Evolutionary conservation across 192 early-diverging fungal species (phyloP), one percentile per base, ranked within the genome.

Genomic region (Chytriomyces sp.): DNA sequence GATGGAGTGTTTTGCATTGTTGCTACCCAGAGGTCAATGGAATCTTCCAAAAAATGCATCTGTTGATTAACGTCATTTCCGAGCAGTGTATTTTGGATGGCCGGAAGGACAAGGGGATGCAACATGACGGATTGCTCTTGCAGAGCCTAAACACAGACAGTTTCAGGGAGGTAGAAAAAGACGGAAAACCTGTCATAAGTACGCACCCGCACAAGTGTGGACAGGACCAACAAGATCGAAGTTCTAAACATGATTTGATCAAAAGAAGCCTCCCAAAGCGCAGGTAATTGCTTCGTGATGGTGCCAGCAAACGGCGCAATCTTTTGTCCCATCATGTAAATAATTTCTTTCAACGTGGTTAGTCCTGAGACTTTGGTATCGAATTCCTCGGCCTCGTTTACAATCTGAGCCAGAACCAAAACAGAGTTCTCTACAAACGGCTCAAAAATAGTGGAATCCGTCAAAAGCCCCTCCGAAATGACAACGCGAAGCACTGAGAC

Each of bases 1-100:
- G 71, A 33, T 0, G 87, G 61, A 0, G 89, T 78, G 75, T 90
- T 92, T 81, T 91, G 90, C 12, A 98, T n/a, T 0, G 89, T 86
- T 3, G 89, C 87, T 44, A 87, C 84, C 96, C 94, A 96, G 17
- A 98, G 82, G 61, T 95, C 93, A n/a, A 96, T 81, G 2, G 88
- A 92, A 65, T 98, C 96, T 68, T 96, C 96, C 30, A 95, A 82
- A 62, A 98, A 64, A 59, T 94, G 66, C 32, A 34, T 36, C 26
- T 37, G 40, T 7, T 66, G 26, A 32, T 19, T 73, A 77, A 76
- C 55, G 84, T 86, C 40, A 82, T 77, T 41, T 73, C 82, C 0
- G 86, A 81, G 58, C 93, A 93, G 76, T 77, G 93, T 93, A 61
- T 91, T 84, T 28, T 84, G 78, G 34, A 98, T 79, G 56, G 96